Conservation (phyloP, 306 rosid genomes). For the Prunus salicina region DNA sequence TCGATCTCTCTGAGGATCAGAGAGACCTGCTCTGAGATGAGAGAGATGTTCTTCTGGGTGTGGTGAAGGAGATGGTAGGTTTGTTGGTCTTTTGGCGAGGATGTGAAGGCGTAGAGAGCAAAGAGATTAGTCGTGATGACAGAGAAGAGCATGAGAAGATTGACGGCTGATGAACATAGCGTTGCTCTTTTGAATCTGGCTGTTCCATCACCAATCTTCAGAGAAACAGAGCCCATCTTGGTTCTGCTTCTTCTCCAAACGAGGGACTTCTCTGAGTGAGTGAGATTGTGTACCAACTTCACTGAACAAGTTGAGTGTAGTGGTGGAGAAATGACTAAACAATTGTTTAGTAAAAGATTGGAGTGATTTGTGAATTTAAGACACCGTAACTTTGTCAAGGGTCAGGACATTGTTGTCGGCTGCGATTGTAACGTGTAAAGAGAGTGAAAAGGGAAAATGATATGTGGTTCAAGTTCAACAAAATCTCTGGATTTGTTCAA, state of each 20-base stretch:
- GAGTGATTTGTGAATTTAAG: conserved; percentile 8
- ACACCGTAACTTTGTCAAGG: neutral
- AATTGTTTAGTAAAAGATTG: neutral
- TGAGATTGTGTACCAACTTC: conserved; percentile 3
- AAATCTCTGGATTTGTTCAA: neutral
- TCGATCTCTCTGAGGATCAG: conserved; percentile 78
- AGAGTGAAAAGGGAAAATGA: neutral
- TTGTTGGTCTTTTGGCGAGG: conserved; percentile 50
- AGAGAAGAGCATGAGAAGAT: conserved; percentile 78
- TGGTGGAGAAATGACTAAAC: neutral
- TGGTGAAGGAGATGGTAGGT: conserved; percentile 32
- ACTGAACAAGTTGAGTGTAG: neutral
- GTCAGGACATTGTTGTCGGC: conserved; percentile 10
- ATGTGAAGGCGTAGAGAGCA: conserved; percentile 84
- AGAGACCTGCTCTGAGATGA: conserved; percentile 81
- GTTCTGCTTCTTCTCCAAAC: neutral
- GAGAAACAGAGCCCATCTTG: conserved; percentile 89
- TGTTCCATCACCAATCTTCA: conserved; percentile 87
- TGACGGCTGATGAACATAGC: conserved; percentile 69
- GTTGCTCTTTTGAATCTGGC: conserved; percentile 69
- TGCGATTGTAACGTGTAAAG: neutral
- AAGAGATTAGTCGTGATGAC: conserved; percentile 87
- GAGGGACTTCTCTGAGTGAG: neutral
- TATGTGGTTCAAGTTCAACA: neutral
- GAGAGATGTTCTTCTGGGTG: conserved; percentile 63